phyloP scores from a whole-genome alignment of 768 basidiomycete species.

The Calocera viscosa region DNA sequence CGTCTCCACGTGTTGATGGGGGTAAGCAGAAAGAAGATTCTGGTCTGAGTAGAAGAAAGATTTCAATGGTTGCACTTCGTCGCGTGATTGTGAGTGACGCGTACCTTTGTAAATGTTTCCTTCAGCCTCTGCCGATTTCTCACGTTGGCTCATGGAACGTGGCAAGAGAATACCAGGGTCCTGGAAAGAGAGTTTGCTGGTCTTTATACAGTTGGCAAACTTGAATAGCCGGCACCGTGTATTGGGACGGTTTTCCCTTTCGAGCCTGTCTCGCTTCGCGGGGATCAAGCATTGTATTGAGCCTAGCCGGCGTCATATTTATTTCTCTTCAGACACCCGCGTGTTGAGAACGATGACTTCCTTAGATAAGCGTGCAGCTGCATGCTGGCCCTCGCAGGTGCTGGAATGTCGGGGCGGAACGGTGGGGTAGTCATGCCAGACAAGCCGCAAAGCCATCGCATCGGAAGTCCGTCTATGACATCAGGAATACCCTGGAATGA shows the following conservation, averaged over 20 bases:
- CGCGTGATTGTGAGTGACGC: too few relatives aligned
- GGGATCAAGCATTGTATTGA: background rate
- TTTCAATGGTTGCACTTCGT: too few relatives aligned
- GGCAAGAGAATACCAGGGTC: background rate
- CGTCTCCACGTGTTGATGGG: background rate
- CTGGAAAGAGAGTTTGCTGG: background rate
- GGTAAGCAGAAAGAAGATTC: background rate
- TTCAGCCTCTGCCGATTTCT: background rate
- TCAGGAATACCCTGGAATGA: slow-evolving; percentile 1
- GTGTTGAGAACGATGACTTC: background rate
- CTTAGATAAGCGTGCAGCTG: background rate
- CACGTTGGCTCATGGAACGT: background rate
- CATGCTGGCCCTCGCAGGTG: background rate
- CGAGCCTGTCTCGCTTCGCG: background rate
- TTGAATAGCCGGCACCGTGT: background rate
- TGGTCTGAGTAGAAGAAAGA: background rate
- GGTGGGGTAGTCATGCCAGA: background rate
- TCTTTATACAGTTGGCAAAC: background rate
- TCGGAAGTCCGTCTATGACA: background rate
- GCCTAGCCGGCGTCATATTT: background rate
- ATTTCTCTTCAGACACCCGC: background rate
- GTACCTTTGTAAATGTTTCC: background rate
- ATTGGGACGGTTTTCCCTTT: background rate
- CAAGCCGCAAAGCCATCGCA: background rate
- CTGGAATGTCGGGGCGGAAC: background rate